These are phyloP conservation scores for Vachellia pachyceras DNA, from an alignment of 306 rosid species.

Conservation along the genomic window DNA sequence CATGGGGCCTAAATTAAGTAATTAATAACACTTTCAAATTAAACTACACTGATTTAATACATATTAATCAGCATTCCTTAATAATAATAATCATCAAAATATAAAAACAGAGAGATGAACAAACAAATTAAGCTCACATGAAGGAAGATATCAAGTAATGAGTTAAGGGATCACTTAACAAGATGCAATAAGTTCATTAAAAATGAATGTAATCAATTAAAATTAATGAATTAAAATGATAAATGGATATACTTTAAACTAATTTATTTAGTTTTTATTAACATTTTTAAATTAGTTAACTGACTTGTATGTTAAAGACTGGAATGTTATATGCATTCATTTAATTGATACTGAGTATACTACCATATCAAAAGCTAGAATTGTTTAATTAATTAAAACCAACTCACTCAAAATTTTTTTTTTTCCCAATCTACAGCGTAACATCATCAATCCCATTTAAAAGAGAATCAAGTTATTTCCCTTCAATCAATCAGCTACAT, in stretches of 20 bases:
- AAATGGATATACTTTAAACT: no score
- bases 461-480: not conserved
- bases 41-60: not conserved
- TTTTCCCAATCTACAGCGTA: not conserved
- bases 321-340: no score
- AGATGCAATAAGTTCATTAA: no score
- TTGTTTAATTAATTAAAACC: no score
- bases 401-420: no score
- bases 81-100: no score
- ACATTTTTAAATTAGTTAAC: no score
- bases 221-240: no score
- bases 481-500: not conserved
- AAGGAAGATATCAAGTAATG: not conserved
- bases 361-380: not conserved
- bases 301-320: no score
- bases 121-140: not conserved
- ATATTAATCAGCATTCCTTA: not conserved
- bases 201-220: no score
- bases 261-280: no score
- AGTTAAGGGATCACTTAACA: not conserved
- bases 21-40: conserved; percentile 29
- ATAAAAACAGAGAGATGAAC: not conserved
- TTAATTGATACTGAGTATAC: no score
- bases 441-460: not conserved
- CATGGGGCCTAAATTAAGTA: conserved; percentile 40